Percentiles rank a stretch among this genome's conserved stretches.
Conservation (phyloP, 2,329 filamentous ascomycete genomes). For the Trichoderma simmonsii region DNA sequence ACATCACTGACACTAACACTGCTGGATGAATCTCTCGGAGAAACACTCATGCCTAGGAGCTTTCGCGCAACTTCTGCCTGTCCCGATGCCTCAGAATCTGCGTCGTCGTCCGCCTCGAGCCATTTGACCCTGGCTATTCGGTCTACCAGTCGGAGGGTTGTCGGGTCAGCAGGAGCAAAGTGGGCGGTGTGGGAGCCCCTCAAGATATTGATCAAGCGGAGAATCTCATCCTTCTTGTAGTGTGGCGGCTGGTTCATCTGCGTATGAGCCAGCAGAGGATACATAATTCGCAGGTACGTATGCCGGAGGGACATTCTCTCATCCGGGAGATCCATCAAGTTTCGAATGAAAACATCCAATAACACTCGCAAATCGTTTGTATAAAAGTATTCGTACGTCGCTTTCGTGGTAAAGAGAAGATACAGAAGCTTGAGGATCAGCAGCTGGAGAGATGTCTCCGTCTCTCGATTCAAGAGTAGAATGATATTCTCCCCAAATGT, state of each 20-base stretch:
- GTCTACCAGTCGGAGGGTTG: slow-evolving; percentile 71
- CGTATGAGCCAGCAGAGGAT: slow-evolving; percentile 86
- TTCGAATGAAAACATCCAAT: slow-evolving; percentile 92
- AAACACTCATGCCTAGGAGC: slow-evolving; percentile 68
- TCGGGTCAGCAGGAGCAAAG: slow-evolving; percentile 78
- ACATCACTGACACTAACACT: slow-evolving; percentile 74
- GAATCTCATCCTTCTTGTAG: slow-evolving; percentile 86
- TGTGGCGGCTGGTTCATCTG: slow-evolving; percentile 82
- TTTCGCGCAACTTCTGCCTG: slow-evolving; percentile 53
- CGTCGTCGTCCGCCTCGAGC: slow-evolving; percentile 48
- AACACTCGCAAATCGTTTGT: slow-evolving; percentile 94
- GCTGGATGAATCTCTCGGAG: slow-evolving; percentile 63
- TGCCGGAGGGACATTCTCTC: slow-evolving; percentile 76
- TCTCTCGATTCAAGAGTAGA: slow-evolving; percentile 88
- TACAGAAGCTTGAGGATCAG: slow-evolving; percentile 96
- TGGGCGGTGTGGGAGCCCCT: slow-evolving; percentile 62
- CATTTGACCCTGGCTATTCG: slow-evolving; percentile 72
- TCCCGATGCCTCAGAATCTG: slow-evolving; percentile 34
- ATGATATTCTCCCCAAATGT: slow-evolving; percentile 99
- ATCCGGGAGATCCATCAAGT: slow-evolving; percentile 90
- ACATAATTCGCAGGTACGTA: slow-evolving; percentile 90
- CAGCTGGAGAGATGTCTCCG: slow-evolving; percentile 88
- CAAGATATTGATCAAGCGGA: slow-evolving; percentile 71
- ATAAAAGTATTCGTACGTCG: slow-evolving; percentile 97
- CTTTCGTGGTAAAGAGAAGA: slow-evolving; percentile 85